Conservation (phyloP, 371 early-diverging fungal genomes). For the Dinochytrium kinnereticum region DNA sequence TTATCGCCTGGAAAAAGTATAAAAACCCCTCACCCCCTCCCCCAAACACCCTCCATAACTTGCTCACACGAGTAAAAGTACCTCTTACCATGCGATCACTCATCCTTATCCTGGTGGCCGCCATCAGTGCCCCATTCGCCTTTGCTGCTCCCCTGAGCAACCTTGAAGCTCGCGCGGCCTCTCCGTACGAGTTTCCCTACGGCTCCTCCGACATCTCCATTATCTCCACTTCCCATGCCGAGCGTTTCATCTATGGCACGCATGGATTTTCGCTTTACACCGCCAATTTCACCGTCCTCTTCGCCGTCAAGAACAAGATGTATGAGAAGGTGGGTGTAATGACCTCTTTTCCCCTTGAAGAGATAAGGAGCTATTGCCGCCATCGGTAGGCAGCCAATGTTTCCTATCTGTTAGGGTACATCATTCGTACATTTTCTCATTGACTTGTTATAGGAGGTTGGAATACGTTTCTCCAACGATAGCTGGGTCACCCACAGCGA, state of each 20-base stretch:
- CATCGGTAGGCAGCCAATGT: too few species aligned
- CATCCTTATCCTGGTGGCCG: background rate
- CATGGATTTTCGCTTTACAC: background rate
- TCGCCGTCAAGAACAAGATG: background rate
- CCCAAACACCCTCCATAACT: background rate
- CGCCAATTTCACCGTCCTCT: slow-evolving; percentile 1
- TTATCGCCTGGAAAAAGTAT: background rate
- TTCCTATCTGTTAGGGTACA: too few species aligned
- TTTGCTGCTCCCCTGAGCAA: too few species aligned
- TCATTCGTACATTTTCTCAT: too few species aligned
- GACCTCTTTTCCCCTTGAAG: too few species aligned
- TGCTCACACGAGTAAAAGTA: background rate
- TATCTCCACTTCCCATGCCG: background rate
- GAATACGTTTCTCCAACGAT: slow-evolving; percentile 6
- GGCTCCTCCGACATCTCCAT: background rate
- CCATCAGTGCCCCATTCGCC: background rate
- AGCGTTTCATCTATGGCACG: background rate
- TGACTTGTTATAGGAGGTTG: slow-evolving; percentile 4
- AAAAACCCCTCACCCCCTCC: background rate
- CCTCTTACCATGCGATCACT: background rate
- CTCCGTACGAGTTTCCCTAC: background rate
- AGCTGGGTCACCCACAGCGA: background rate
- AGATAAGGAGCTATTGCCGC: too few species aligned
- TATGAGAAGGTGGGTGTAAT: background rate
- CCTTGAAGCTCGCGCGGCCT: background rate